Evolutionary conservation across 2,329 filamentous ascomycete genomes (phyloP).

Genomic region (Pseudofabraea citricarpa): DNA sequence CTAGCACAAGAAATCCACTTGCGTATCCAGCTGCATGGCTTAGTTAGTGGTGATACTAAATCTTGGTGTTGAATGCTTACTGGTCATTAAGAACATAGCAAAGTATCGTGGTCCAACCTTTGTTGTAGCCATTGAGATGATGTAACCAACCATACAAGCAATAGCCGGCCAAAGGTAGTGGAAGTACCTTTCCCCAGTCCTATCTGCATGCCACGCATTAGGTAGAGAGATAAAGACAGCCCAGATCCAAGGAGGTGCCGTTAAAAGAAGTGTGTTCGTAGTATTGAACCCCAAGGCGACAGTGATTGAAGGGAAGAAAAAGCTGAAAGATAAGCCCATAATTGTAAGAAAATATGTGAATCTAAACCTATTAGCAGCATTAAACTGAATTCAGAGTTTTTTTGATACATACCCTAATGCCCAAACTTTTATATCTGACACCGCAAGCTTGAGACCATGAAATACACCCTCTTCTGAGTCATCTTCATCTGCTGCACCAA

Average conservation of each 20-base stretch:
- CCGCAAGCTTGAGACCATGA: constrained; percentile 51
- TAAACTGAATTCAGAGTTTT: no score
- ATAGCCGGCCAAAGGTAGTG: constrained; percentile 2
- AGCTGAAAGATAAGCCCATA: constrained; percentile 34
- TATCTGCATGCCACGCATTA: constrained; percentile 52
- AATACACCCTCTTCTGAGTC: constrained; percentile 43
- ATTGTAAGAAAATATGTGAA: constrained; percentile 58
- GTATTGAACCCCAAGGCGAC: constrained; percentile 47
- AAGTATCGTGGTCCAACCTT: constrained; percentile 17
- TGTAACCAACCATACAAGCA: constrained; percentile 13
- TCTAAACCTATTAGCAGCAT: no score
- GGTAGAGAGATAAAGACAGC: constrained; percentile 51
- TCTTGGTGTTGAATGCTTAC: neutral
- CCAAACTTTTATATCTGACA: constrained; percentile 59
- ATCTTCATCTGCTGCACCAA: constrained; percentile 51
- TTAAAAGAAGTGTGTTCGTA: constrained; percentile 49
- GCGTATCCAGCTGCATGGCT: constrained; percentile 4
- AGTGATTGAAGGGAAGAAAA: constrained; percentile 25
- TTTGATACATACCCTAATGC: no score
- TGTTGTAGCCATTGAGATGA: constrained; percentile 21
- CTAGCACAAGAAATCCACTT: constrained; percentile 5
- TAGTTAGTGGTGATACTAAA: neutral
- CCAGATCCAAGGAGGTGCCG: constrained; percentile 54
- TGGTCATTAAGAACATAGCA: constrained; percentile 18
- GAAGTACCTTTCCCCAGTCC: constrained; percentile 30